These are phyloP conservation scores for Lithospermum erythrorhizon DNA, from an alignment of 257 asterid genomes.

Conservation along the genomic window DNA sequence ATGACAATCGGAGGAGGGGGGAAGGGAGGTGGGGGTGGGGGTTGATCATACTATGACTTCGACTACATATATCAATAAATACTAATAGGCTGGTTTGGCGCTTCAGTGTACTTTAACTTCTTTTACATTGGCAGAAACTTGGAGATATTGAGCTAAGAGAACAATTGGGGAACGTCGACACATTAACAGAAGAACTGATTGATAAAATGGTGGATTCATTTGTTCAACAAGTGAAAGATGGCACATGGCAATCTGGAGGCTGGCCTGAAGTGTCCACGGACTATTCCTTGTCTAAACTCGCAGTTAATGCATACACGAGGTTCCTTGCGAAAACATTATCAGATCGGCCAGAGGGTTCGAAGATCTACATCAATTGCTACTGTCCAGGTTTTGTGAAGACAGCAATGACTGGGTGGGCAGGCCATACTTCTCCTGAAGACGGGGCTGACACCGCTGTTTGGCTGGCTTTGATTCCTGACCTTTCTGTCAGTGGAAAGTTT, in stretches of 20 bases:
- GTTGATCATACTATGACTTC: too few relatives aligned
- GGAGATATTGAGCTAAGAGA: slow-evolving; percentile 46
- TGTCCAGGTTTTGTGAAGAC: slow-evolving; percentile 98
- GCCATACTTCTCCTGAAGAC: slow-evolving; percentile 69
- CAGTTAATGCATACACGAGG: slow-evolving; percentile 60
- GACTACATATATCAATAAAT: too few relatives aligned
- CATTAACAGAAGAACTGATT: slow-evolving; percentile 60
- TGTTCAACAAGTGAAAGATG: slow-evolving; percentile 59
- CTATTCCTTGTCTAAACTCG: slow-evolving; percentile 84
- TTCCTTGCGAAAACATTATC: slow-evolving; percentile 35
- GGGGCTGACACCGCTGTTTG: slow-evolving; percentile 95
- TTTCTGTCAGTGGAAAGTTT: slow-evolving; percentile 48
- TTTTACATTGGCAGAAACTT: slow-evolving; percentile 35
- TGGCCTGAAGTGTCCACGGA: slow-evolving; percentile 89
- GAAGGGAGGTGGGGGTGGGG: too few relatives aligned
- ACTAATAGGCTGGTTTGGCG: not conserved
- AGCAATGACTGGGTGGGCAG: slow-evolving; percentile 91
- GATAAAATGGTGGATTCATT: slow-evolving; percentile 41
- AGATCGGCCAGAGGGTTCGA: slow-evolving; percentile 44
- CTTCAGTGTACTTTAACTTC: not conserved
- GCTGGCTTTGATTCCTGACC: slow-evolving; percentile 70
- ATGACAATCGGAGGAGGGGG: too few relatives aligned
- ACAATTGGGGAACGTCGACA: slow-evolving; percentile 40
- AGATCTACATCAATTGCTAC: slow-evolving; percentile 63
- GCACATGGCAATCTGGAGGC: slow-evolving; percentile 64